phyloP scores from a whole-genome alignment of 2,329 filamentous ascomycete species.

The Chaetomium sp. region DNA sequence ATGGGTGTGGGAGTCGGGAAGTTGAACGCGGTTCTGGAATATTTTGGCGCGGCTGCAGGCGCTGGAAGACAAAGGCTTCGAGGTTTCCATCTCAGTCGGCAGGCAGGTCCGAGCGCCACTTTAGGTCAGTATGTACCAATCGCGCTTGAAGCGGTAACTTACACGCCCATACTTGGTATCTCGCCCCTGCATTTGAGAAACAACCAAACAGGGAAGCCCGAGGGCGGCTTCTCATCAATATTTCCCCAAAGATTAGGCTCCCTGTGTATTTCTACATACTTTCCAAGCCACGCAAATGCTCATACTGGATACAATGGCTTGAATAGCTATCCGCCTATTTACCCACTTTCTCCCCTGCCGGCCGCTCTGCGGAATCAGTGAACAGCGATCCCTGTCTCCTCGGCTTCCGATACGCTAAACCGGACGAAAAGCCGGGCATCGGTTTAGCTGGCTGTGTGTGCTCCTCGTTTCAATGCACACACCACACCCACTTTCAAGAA shows the following conservation, averaged over 20 bases:
- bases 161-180: no score
- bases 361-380: not conserved
- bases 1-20: not conserved
- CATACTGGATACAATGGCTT: no score
- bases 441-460: not conserved
- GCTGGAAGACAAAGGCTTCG: not conserved
- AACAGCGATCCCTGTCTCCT: constrained; percentile 7
- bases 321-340: no score
- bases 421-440: not conserved
- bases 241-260: no score
- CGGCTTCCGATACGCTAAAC: constrained; percentile 1
- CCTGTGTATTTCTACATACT: no score
- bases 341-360: not conserved
- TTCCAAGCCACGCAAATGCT: no score
- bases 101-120: not conserved
- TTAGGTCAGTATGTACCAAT: no score
- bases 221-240: no score
- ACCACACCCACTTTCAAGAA: not conserved
- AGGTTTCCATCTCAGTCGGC: no score
- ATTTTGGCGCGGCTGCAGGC: not conserved
- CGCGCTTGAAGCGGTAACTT: no score
- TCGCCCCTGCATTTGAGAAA: no score
- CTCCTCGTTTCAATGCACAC: not conserved
- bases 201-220: no score
- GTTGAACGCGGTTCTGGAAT: not conserved